phyloP scores from a whole-genome alignment of 495 filamentous ascomycete species.

The Platismatia glauca region DNA sequence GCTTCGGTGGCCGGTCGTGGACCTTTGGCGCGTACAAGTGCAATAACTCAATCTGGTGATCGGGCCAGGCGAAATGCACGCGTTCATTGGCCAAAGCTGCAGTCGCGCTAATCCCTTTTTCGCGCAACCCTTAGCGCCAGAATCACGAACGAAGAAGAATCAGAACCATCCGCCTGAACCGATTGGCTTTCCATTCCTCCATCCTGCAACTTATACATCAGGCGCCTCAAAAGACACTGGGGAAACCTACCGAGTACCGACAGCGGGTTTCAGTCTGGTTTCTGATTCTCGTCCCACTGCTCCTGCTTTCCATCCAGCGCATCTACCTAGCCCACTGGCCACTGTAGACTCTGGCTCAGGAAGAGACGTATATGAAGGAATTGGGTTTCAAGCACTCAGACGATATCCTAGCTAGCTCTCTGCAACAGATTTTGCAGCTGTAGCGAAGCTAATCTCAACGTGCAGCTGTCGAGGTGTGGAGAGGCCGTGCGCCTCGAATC shows the following conservation, averaged over 20 bases:
- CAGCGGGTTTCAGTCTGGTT: neutral
- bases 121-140: slow-evolving; percentile 8
- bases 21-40: slow-evolving; percentile 17
- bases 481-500: neutral
- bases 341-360: neutral
- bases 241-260: neutral
- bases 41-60: too few species aligned
- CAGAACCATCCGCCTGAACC: neutral
- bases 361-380: neutral
- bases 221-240: neutral
- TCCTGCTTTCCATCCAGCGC: neutral
- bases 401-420: neutral
- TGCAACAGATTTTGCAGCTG: neutral
- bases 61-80: neutral
- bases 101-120: neutral
- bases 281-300: neutral
- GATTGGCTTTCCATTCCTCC: slow-evolving; percentile 3
- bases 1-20: too few species aligned
- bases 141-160: slow-evolving; percentile 9
- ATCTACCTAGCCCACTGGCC: too few species aligned
- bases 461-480: too few species aligned
- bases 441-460: neutral
- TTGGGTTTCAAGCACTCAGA: neutral
- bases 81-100: slow-evolving; percentile 15
- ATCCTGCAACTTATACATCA: neutral